Base-by-base conservation (phyloP, 192 early-diverging fungal genomes). In the Coemansia sp. region DNA sequence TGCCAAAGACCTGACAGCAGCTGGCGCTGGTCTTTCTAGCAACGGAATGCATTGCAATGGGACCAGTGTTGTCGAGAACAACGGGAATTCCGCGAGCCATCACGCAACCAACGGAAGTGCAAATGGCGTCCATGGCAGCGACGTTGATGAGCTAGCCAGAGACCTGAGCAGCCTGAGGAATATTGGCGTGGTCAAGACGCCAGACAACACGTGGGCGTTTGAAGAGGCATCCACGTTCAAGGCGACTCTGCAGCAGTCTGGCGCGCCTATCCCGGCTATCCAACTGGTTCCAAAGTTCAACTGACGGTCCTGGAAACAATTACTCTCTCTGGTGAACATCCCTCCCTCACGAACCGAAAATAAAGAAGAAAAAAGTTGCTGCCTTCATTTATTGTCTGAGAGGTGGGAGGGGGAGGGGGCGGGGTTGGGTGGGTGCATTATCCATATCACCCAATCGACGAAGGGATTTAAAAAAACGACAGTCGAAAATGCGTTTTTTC, bases 131-230 rank as follows among this genome's bases (percentile, higher is more conserved):
- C 57, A 46, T 34, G 52, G 22, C 22, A 23, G 13, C 11, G 58
- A 67, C 20, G 34, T 57, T 20, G 40, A 62, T 2, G 29, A 8
- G 32, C 55, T 57, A 13, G 35, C n/a, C 55, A 34, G 34, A 36
- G 55, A 57, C 9, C 55, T 57, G 15, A 29, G 59, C 38, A 60
- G 67, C 59, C 65, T 80, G 52, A 34, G n/a, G 19, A 80, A 75
- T 43, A 71, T 80, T n/a, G 78, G 78, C 46, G 73, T 64, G 8
- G 61, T 80, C n/a, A 56, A 57, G 20, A 71, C 78, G 38, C 72
- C 65, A 2, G 60, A 40, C 17, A 63, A 63, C 9, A 38, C 62
- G 3, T 80, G 78, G 78, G 62, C 69, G 62, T 80, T 80, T 36
- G 50, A 53, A 36, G 78, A 80, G 10, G 69, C 72, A 14, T 63